A percentile compares a stretch with the other conserved stretches of the same genome.
Evolutionary conservation across 1,284 basidiomycete species (phyloP).

Genomic region (Fomitopsis palustris): DNA sequence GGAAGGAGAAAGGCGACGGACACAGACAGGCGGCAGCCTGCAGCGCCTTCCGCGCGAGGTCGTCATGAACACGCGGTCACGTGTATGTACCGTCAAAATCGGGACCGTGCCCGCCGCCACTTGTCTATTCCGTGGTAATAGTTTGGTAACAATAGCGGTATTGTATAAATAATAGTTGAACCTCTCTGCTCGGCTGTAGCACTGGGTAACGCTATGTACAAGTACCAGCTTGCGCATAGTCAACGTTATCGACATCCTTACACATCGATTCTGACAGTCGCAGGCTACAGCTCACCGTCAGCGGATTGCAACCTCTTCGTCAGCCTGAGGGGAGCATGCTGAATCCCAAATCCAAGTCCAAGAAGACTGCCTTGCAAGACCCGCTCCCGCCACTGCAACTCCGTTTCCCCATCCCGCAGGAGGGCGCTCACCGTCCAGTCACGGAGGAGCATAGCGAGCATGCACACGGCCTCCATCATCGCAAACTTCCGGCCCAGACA

Average conservation of each 20-base stretch:
- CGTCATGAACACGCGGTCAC: slow-evolving; percentile 17
- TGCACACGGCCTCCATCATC: slow-evolving; percentile 25
- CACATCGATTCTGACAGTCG: too few species aligned
- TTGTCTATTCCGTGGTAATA: too few species aligned
- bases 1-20: neutral
- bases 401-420: slow-evolving; percentile 10
- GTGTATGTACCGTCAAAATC: slow-evolving; percentile 1
- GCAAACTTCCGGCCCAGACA: slow-evolving; percentile 30
- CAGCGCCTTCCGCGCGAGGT: slow-evolving; percentile 1
- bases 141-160: too few species aligned
- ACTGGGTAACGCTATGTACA: too few species aligned
- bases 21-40: neutral
- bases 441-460: slow-evolving; percentile 24
- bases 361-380: neutral
- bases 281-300: too few species aligned
- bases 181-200: too few species aligned
- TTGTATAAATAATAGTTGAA: too few species aligned
- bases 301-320: too few species aligned
- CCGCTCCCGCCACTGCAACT: slow-evolving; percentile 10
- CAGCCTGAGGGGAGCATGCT: neutral
- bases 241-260: too few species aligned
- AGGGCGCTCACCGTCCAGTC: slow-evolving; percentile 22
- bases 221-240: too few species aligned
- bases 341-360: slow-evolving; percentile 5
- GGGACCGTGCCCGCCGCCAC: too few species aligned